Base-by-base conservation (phyloP, 1,284 basidiomycete genomes). In the Ganoderma multipileum region DNA sequence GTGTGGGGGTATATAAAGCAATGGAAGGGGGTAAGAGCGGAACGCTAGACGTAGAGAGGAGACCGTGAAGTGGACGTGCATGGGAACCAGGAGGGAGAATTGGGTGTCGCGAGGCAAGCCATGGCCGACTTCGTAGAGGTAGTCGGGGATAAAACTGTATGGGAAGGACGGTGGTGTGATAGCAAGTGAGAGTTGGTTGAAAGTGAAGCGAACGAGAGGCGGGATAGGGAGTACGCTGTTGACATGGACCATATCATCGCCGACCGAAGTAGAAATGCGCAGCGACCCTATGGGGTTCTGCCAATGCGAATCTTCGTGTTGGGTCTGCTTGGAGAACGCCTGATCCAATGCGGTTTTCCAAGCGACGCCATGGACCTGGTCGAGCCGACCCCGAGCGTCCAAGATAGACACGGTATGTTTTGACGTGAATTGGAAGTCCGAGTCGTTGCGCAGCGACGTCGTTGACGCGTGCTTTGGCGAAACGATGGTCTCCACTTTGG, bases 41-140 rank as follows among this genome's bases (percentile, higher is more conserved):
- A 97, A 84, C 3, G 87, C 86, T 55, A 92, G 81, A 60, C 86
- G 85, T 44, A 91, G 81, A 33, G 90, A 87, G 2, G 86, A 84
- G 71, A 95, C 84, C 12, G 89, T 84, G 82, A 95, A 90, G 33
- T 87, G 84, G 44, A 99, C 80, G 75, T 96, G 91, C 74, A 98
- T 80, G 1, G 97, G 97, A 5, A 98, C 80, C 68, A 98, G 85
- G 38, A 98, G 84, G 14, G 94, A 92, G 78, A 92, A 98, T 71
- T 88, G 76, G 0, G 91, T 91, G 68, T 93, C 87, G 50, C 80
- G 82, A 0, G 95, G 95, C 58, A 96, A 79, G 9, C 92, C 92
- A 66, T 80, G 80, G 23, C 95, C 95, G 71, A 92, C 87, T 61
- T 90, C 85, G 69, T 89, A 77, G 54, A 96, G 81, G 80, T 95